Evolutionary conservation across 768 basidiomycete species (phyloP).

Genomic region (Pulveroboletus ravenelii): DNA sequence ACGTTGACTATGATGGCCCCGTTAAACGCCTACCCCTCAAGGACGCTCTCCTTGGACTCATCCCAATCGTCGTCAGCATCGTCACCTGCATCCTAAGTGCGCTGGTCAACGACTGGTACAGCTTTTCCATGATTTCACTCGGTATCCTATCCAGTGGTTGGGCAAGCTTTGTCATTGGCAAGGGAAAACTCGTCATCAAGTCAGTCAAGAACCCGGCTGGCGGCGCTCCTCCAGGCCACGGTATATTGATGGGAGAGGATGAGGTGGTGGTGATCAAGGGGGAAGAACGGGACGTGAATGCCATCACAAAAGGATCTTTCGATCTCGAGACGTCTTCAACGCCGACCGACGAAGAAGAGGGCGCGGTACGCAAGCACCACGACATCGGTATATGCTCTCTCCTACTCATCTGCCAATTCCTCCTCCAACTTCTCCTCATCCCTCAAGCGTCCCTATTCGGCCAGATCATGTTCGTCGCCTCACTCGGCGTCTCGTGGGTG

Average conservation of each 20-base stretch:
- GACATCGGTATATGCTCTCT: conserved; percentile 26
- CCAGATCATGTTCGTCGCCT: conserved; percentile 31
- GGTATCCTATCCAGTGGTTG: conserved; percentile 31
- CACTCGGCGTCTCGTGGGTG: conserved; percentile 31
- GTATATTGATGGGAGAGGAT: conserved; percentile 15
- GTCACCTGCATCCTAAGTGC: conserved; percentile 24
- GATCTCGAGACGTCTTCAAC: conserved; percentile 9
- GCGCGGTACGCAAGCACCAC: conserved; percentile 1
- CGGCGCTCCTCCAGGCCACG: conserved; percentile 27
- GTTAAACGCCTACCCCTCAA: not conserved
- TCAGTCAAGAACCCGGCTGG: conserved; percentile 13
- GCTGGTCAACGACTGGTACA: conserved; percentile 25
- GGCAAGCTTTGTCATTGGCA: conserved; percentile 23
- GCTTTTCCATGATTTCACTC: conserved; percentile 29
- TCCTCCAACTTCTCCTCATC: conserved; percentile 32
- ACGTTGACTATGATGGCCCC: not conserved
- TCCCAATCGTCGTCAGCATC: conserved; percentile 25
- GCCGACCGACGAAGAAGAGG: not conserved
- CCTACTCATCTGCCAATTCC: conserved; percentile 28
- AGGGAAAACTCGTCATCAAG: conserved; percentile 17
- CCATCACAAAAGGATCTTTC: conserved; percentile 29
- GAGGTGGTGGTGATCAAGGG: conserved; percentile 29
- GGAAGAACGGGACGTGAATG: conserved; percentile 23
- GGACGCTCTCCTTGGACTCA: conserved; percentile 10
- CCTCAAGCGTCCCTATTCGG: conserved; percentile 33